These are phyloP conservation scores for Hypoxylon sp. DNA, from an alignment of 2,329 filamentous ascomycete species.

Conservation along the genomic window DNA sequence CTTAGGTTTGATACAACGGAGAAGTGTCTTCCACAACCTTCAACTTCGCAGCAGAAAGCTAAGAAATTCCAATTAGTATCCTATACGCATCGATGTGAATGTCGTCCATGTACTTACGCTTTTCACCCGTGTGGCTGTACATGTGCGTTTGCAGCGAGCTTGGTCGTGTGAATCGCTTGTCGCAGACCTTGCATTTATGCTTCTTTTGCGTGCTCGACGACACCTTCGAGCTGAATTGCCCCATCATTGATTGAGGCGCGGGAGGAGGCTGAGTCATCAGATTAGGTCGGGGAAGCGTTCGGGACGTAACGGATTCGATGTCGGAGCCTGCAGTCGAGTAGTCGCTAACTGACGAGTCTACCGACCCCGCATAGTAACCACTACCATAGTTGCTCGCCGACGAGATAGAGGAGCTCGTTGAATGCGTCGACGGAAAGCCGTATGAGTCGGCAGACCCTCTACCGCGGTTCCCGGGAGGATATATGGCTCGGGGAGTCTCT, in stretches of 20 bases:
- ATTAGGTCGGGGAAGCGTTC: constrained; percentile 85
- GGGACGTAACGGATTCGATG: constrained; percentile 81
- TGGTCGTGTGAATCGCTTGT: constrained; percentile 95
- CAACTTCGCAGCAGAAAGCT: constrained; percentile 95
- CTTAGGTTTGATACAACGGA: constrained; percentile 97
- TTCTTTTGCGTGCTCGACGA: constrained; percentile 98
- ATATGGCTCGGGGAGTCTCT: constrained; percentile 91
- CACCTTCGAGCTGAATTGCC: constrained; percentile 96
- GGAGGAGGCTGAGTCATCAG: constrained; percentile 75
- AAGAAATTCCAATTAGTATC: constrained; percentile 35
- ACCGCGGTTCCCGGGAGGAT: constrained; percentile 73
- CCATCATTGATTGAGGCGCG: constrained; percentile 97
- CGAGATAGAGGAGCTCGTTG: constrained; percentile 90
- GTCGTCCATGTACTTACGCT: constrained; percentile 75
- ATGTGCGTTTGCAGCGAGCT: constrained; percentile 97
- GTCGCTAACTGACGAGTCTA: constrained; percentile 87
- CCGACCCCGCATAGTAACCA: constrained; percentile 85
- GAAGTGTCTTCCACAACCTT: constrained; percentile 94
- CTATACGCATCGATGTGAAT: neutral
- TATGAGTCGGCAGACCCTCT: constrained; percentile 87
- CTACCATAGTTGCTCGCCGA: constrained; percentile 82
- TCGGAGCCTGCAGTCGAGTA: constrained; percentile 92
- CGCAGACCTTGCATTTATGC: constrained; percentile 99
- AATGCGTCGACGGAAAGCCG: constrained; percentile 87
- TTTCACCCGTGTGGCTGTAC: constrained; percentile 98